Evolutionary conservation across 2,329 filamentous ascomycete species (phyloP).

Genomic region (Neofusicoccum sp.): DNA sequence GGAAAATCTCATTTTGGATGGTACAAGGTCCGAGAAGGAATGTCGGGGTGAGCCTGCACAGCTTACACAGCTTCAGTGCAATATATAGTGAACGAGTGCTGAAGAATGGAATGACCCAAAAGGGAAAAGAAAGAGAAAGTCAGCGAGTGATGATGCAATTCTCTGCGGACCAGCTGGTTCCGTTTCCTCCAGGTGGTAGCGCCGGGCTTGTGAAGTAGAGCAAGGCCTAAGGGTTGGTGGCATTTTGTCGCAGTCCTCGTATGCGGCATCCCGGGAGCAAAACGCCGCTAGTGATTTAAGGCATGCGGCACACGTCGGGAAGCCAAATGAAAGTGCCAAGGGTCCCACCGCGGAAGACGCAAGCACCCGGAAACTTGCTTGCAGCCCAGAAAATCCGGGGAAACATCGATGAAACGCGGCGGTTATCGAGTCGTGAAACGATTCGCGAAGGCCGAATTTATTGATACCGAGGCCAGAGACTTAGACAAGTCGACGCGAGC

Average conservation of each 20-base stretch:
- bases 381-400: constrained; percentile 9
- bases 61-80: neutral
- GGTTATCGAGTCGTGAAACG: constrained; percentile 6
- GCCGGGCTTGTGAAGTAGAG: neutral
- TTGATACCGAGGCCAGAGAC: neutral
- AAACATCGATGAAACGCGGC: constrained; percentile 5
- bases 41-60: neutral
- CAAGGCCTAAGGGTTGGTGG: constrained; percentile 4
- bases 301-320: neutral
- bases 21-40: neutral
- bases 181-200: constrained; percentile 12
- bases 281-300: constrained; percentile 7
- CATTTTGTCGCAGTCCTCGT: neutral
- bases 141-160: neutral
- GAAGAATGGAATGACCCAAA: neutral
- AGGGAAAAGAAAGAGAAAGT: neutral
- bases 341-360: neutral
- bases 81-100: constrained; percentile 7
- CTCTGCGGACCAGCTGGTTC: constrained; percentile 4
- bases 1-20: constrained; percentile 30
- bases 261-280: constrained; percentile 8
- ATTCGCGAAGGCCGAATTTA: neutral
- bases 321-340: neutral
- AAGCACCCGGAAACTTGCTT: neutral
- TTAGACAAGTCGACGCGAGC: neutral